Evolutionary conservation across 495 filamentous ascomycete genomes (phyloP).

Genomic region (Penicillium arizonense): DNA sequence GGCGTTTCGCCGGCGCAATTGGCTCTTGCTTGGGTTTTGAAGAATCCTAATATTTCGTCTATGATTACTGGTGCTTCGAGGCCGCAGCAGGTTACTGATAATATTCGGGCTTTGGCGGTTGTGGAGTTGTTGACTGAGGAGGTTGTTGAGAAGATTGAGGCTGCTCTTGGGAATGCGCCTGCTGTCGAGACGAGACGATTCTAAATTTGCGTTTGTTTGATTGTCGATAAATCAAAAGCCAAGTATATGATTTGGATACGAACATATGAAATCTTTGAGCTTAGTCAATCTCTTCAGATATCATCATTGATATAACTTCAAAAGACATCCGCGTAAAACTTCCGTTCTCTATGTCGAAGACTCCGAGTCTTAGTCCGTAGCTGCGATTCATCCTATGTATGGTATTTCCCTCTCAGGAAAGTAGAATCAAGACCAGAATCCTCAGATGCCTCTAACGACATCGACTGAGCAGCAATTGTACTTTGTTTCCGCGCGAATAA

Average conservation of each 20-base stretch:
- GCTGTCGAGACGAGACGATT: constrained; percentile 22
- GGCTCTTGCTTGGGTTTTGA: constrained; percentile 76
- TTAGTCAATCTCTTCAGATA: neutral
- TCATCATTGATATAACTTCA: constrained; percentile 33
- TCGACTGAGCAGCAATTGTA: constrained; percentile 12
- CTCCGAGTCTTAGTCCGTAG: constrained; percentile 44
- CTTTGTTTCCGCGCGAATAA: too few species aligned
- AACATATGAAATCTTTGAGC: too few species aligned
- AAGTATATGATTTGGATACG: too few species aligned
- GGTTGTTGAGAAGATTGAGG: constrained; percentile 69
- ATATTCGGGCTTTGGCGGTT: constrained; percentile 59
- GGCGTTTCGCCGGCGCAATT: constrained; percentile 63
- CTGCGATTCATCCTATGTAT: constrained; percentile 49
- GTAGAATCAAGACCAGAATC: constrained; percentile 37
- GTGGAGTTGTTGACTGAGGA: constrained; percentile 64
- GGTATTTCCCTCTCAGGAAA: constrained; percentile 39
- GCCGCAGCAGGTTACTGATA: constrained; percentile 71
- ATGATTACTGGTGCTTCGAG: constrained; percentile 77
- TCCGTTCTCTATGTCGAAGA: constrained; percentile 38
- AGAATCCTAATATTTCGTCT: constrained; percentile 69
- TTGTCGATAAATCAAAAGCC: neutral
- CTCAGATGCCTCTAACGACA: constrained; percentile 6
- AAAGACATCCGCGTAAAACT: constrained; percentile 40
- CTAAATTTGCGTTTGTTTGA: neutral
- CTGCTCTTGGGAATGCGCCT: constrained; percentile 63